phyloP scores from a whole-genome alignment of 2,329 filamentous ascomycete genomes.

The Xylariaceae sp. region DNA sequence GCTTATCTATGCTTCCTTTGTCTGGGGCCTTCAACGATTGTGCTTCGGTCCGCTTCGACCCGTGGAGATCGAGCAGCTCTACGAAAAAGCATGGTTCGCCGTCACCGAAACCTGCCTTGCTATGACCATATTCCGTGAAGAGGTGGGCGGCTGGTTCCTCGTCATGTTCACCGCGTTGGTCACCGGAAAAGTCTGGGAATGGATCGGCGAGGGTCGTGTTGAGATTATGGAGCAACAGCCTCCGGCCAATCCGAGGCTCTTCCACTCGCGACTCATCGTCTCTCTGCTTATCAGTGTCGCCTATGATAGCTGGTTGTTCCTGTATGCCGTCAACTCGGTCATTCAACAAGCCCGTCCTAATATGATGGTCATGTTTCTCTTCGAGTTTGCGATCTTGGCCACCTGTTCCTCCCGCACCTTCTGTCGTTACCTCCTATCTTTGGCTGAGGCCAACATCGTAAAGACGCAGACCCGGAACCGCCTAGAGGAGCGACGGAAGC shows the following conservation, averaged over 20 bases:
- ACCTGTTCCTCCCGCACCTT: constrained; percentile 76
- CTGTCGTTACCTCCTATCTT: constrained; percentile 69
- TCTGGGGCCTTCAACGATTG: constrained; percentile 82
- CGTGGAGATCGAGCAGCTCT: constrained; percentile 93
- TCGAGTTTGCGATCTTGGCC: constrained; percentile 86
- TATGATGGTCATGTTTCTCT: constrained; percentile 99
- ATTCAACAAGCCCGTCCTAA: constrained; percentile 84
- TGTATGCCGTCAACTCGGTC: constrained; percentile 76
- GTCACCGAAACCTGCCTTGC: constrained; percentile 94
- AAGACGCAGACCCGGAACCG: constrained; percentile 67
- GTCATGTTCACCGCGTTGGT: constrained; percentile 93
- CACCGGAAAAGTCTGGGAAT: constrained; percentile 95
- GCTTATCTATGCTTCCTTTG: constrained; percentile 70
- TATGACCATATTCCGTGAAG: constrained; percentile 97
- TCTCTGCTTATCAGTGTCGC: constrained; percentile 73
- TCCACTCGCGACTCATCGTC: constrained; percentile 74
- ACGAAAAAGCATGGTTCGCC: constrained; percentile 97
- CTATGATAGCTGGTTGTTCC: constrained; percentile 76
- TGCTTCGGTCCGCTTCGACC: constrained; percentile 87
- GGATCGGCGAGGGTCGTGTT: constrained; percentile 93
- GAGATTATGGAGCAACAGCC: constrained; percentile 95
- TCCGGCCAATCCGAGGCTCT: constrained; percentile 78
- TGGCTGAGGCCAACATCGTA: constrained; percentile 71
- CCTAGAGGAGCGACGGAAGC: constrained; percentile 60
- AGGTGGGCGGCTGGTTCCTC: constrained; percentile 89